Conservation (phyloP, 2,329 filamentous ascomycete species). For the Nectriaceae sp. region DNA sequence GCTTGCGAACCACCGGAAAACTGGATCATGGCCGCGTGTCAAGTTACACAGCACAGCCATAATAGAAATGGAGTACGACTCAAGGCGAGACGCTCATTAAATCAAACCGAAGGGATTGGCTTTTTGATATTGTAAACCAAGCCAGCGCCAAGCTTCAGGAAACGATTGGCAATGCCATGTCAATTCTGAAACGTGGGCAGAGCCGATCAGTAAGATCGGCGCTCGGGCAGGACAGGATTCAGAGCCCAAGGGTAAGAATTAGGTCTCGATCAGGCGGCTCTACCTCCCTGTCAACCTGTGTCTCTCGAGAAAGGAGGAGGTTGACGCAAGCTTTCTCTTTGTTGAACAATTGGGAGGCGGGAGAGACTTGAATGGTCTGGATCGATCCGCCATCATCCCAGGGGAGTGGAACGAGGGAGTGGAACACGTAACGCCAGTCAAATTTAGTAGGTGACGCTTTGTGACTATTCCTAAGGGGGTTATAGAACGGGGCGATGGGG, state of each 20-base stretch:
- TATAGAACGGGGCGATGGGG: neutral
- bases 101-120: neutral
- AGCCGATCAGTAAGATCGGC: neutral
- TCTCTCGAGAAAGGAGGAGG: neutral
- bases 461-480: neutral
- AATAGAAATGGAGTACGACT: neutral
- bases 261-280: too few species aligned
- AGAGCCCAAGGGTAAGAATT: neutral
- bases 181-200: neutral
- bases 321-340: neutral
- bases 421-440: slow-evolving; percentile 1
- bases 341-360: neutral
- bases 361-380: neutral
- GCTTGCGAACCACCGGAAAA: too few species aligned
- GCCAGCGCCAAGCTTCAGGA: neutral
- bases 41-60: neutral
- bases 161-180: neutral
- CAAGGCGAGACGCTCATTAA: neutral
- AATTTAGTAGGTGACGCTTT: neutral
- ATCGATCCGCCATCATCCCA: slow-evolving; percentile 21
- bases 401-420: slow-evolving; percentile 16
- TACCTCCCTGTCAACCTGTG: neutral
- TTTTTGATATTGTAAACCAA: neutral
- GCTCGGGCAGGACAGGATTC: neutral
- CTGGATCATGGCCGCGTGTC: too few species aligned